phyloP scores from a whole-genome alignment of 345 rosid genomes.

The Syzygium oleosum region DNA sequence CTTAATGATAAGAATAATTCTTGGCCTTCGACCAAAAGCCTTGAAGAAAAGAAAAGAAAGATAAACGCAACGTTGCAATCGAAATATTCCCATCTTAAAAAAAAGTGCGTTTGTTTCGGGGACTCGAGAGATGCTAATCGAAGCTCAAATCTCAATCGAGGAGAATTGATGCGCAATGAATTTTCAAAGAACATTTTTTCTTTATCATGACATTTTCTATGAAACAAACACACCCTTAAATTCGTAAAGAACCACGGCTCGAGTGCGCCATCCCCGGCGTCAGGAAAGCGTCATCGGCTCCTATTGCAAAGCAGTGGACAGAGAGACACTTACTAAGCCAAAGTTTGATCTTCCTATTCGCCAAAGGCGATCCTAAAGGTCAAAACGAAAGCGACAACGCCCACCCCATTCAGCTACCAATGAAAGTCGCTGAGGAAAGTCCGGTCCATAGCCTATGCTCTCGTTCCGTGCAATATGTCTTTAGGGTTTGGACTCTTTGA shows the following conservation, averaged over 20 bases:
- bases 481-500: background rate
- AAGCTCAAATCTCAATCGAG: background rate
- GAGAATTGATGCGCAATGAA: background rate
- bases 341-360: background rate
- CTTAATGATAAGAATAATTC: background rate
- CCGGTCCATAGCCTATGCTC: background rate
- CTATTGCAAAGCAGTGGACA: background rate
- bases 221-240: no score
- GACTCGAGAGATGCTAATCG: background rate
- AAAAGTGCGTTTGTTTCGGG: background rate
- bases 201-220: background rate
- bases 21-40: background rate
- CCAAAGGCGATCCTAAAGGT: background rate
- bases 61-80: accelerated
- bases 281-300: background rate
- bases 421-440: background rate
- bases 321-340: background rate
- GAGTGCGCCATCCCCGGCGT: background rate
- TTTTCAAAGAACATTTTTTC: background rate
- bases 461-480: background rate
- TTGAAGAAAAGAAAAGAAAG: background rate
- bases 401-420: background rate
- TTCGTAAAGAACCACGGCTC: background rate
- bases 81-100: no score
- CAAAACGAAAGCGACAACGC: background rate